Conservation (phyloP, 2,329 filamentous ascomycete species). For the Hypocrella siamensis region DNA sequence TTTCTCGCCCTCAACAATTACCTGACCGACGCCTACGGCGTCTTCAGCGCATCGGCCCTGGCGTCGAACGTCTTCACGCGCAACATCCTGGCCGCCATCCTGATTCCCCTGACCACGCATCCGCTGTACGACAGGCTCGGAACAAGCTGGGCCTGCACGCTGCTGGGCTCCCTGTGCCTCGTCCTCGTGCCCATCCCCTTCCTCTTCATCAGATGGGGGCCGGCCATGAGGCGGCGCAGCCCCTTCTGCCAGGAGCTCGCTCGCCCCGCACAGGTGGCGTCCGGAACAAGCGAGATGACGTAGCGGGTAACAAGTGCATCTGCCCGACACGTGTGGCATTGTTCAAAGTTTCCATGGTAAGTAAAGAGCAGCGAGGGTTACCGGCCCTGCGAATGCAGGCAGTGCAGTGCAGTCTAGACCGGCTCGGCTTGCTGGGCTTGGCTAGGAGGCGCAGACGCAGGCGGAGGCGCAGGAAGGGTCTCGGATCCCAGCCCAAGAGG, state of each 20-base stretch:
- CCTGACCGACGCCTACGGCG: constrained; percentile 5
- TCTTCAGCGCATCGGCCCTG: constrained; percentile 8
- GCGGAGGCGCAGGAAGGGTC: no score
- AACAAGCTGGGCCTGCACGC: constrained; percentile 3
- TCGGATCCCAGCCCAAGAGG: no score
- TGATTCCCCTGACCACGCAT: constrained; percentile 4
- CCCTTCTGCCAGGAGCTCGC: constrained; percentile 1
- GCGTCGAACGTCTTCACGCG: constrained; percentile 7
- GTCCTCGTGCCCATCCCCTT: constrained; percentile 3
- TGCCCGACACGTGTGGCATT: no score
- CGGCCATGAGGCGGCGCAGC: not conserved
- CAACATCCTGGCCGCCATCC: constrained; percentile 7
- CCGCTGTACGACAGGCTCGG: constrained; percentile 4
- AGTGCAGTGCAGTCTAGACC: no score
- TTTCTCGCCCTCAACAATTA: constrained; percentile 5
- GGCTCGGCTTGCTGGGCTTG: no score
- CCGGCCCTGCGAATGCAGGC: no score
- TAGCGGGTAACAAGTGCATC: no score
- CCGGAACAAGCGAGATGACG: not conserved
- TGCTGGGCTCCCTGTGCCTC: constrained; percentile 3
- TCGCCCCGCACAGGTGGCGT: not conserved
- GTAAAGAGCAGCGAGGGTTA: no score
- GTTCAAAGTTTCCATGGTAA: no score
- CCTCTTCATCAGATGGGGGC: constrained; percentile 4
- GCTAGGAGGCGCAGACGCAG: no score